Percentiles rank a stretch among this genome's conserved stretches.
These are phyloP conservation scores for Podosphaera fusca DNA, from an alignment of 2,329 filamentous ascomycete genomes.

Conservation along the genomic window DNA sequence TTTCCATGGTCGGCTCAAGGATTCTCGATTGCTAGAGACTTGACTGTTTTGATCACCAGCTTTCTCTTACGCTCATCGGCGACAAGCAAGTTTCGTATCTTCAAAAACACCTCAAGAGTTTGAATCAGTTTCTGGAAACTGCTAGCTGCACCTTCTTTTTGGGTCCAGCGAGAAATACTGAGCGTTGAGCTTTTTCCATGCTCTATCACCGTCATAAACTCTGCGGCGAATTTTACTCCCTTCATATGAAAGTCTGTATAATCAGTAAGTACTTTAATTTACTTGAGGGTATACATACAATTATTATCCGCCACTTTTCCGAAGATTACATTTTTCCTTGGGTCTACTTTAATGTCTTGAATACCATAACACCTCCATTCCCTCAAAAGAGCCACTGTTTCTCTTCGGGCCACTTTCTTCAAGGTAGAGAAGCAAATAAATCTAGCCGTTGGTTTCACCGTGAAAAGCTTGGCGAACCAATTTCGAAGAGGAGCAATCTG, in stretches of 20 bases:
- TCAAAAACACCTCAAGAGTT: conserved; percentile 47
- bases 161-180: conserved; percentile 64
- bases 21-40: conserved; percentile 2
- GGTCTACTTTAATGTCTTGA: conserved; percentile 54
- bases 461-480: conserved; percentile 75
- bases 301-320: conserved; percentile 56
- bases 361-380: conserved; percentile 43
- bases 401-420: conserved; percentile 50
- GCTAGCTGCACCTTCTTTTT: conserved; percentile 76
- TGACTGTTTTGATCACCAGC: conserved; percentile 49
- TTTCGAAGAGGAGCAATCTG: conserved; percentile 49
- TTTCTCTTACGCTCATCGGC: conserved; percentile 40
- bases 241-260: conserved; percentile 52
- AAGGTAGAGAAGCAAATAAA: conserved; percentile 55
- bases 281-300: conserved; percentile 30
- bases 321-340: conserved; percentile 55
- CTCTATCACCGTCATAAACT: conserved; percentile 76
- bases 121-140: conserved; percentile 71
- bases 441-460: conserved; percentile 61
- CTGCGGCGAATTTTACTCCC: conserved; percentile 66
- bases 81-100: conserved; percentile 41
- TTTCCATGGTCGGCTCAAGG: background rate
- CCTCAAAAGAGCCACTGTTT: conserved; percentile 49
- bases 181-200: conserved; percentile 56
- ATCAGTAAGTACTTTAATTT: conserved; percentile 6